Base-by-base conservation (phyloP, 257 asterid genomes). In the Plectranthus barbatus region DNA sequence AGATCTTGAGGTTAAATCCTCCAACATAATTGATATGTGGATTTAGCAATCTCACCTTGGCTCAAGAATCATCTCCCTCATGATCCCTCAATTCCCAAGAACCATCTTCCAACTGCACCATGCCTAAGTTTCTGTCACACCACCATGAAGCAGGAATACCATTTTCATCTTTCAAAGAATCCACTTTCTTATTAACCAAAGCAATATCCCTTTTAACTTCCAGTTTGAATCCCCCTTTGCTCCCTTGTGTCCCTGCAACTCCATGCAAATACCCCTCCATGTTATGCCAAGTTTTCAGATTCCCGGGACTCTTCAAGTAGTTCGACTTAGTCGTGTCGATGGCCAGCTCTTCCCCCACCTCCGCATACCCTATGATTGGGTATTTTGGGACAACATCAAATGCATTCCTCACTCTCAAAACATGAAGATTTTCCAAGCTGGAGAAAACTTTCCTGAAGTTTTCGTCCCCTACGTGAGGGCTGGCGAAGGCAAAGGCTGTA, bases 71-170 rank as follows among this genome's bases (percentile, higher is more conserved):
- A 49, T 61, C 81, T 6, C 56, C 56, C 46, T 81, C 83, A 58
- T 65, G 81, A 64, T 84, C 97, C 63, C 39, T 46, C 72, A 86
- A 66, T 39, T 71, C 41, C 97, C 97, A 89, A 24, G 87, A 70
- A 31, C 95, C 97, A 77, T 90, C 95, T 0, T 50, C 74, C 46
- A 72, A 73, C 61, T 86, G 97, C 81, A 86, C 81, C 94, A 90
- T 83, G 4, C 95, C 95, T 37, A 74, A 84, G 17, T 90, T 73
- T 80, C 74, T 74, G 57, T 75, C 67, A 45, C 84, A 70, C 86
- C 85, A 77, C 97, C 97, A 90, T 1, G 77, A 56, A 34, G 24
- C 76, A 1, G 89, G 95, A 2, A 86, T 82, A 9, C 81, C 71
- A 23, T 81, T 54, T 55, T 80, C 83, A 59, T 81, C 86, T 62